phyloP scores from a whole-genome alignment of 202 grass and related monocot genomes.

The Eragrostis tef region DNA sequence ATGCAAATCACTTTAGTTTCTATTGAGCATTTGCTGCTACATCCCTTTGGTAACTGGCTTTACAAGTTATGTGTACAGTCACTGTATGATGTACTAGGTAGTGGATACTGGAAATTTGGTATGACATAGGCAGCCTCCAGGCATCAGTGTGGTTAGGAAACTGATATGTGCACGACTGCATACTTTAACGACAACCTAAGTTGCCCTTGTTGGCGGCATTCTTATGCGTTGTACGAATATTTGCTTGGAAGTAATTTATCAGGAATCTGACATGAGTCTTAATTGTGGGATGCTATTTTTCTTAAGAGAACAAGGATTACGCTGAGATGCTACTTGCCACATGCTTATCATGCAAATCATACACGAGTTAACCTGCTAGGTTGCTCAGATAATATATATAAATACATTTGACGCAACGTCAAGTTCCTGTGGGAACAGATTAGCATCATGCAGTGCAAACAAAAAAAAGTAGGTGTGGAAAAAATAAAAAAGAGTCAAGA shows the following conservation, averaged over 20 bases:
- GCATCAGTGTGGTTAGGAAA: conserved; percentile 3
- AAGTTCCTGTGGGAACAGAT: conserved; percentile 27
- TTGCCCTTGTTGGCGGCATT: neutral
- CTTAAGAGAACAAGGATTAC: conserved; percentile 11
- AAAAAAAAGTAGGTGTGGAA: neutral
- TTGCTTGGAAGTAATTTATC: neutral
- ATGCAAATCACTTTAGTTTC: conserved; percentile 23
- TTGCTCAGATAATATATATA: conserved; percentile 11
- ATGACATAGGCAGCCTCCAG: neutral
- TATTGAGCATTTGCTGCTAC: conserved; percentile 30
- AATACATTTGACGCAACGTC: conserved; percentile 6
- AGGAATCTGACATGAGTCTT: neutral
- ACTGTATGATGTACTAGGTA: neutral
- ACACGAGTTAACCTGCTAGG: neutral
- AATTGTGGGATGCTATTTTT: conserved; percentile 9
- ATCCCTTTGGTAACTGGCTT: conserved; percentile 25
- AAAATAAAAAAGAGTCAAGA: conserved; percentile 34
- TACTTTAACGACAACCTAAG: neutral
- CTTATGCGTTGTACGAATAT: too few species aligned
- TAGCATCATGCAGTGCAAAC: conserved; percentile 19
- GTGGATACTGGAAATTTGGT: conserved; percentile 6
- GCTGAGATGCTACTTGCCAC: neutral
- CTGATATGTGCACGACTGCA: conserved; percentile 1
- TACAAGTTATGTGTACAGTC: conserved; percentile 28
- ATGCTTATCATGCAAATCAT: neutral